Evolutionary conservation across 2,329 filamentous ascomycete genomes (phyloP).

Genomic region (Calonectria pseudoturangicola): DNA sequence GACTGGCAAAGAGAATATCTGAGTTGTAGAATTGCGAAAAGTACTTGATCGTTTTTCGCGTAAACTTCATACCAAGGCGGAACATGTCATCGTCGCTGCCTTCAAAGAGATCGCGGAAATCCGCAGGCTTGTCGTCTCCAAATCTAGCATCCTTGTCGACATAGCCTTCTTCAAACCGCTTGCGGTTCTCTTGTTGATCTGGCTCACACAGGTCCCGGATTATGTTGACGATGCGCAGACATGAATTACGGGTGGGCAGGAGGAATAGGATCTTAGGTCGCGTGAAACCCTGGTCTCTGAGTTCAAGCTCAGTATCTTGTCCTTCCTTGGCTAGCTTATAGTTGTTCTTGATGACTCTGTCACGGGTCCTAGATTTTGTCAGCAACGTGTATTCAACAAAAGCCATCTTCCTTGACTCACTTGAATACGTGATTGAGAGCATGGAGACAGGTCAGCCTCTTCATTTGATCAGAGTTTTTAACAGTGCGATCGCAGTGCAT

Average conservation of each 20-base stretch:
- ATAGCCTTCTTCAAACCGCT: slow-evolving; percentile 92
- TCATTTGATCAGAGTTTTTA: slow-evolving; percentile 80
- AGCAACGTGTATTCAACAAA: slow-evolving; percentile 33
- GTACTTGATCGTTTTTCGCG: slow-evolving; percentile 94
- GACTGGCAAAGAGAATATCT: slow-evolving; percentile 94
- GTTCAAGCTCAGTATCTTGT: slow-evolving; percentile 79
- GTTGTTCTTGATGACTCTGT: slow-evolving; percentile 94
- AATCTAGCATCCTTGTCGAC: slow-evolving; percentile 79
- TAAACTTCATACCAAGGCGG: slow-evolving; percentile 96
- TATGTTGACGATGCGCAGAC: slow-evolving; percentile 84
- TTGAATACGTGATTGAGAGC: slow-evolving; percentile 95
- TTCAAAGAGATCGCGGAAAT: slow-evolving; percentile 92
- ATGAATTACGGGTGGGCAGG: slow-evolving; percentile 90
- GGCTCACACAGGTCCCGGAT: slow-evolving; percentile 86
- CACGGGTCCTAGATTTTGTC: slow-evolving; percentile 78
- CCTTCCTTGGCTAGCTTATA: slow-evolving; percentile 82
- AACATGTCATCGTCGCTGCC: slow-evolving; percentile 99
- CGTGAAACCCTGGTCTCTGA: slow-evolving; percentile 96
- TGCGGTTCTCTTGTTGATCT: slow-evolving; percentile 96
- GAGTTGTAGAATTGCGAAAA: slow-evolving; percentile 97
- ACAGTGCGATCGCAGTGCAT: slow-evolving; percentile 84
- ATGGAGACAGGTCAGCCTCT: slow-evolving; percentile 86
- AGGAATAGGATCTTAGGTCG: slow-evolving; percentile 94
- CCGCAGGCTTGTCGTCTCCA: slow-evolving; percentile 84
- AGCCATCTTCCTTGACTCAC: slow-evolving; percentile 61